Evolutionary conservation across 306 rosid genomes (phyloP).

Genomic region (Lotus japonicus): DNA sequence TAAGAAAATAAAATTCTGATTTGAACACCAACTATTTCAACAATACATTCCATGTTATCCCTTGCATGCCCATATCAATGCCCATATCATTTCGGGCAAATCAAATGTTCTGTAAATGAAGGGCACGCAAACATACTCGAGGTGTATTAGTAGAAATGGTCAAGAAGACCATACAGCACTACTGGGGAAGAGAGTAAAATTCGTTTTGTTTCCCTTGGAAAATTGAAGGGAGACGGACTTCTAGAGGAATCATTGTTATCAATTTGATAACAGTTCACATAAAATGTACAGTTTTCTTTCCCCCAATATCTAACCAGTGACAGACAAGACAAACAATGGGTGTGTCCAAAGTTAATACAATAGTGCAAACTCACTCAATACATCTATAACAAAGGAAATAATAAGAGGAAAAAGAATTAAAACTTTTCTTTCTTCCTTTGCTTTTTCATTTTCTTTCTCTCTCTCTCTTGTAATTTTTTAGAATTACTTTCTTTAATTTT

Average conservation of each 20-base stretch:
- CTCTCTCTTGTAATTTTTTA: not conserved
- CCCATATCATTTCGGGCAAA: too few species aligned
- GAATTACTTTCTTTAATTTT: too few species aligned
- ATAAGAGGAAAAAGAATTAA: conserved; percentile 46
- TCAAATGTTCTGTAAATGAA: too few species aligned
- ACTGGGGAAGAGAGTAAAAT: not conserved
- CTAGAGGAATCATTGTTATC: conserved; percentile 26
- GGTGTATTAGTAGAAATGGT: too few species aligned
- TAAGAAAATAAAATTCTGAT: conserved; percentile 6
- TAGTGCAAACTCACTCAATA: conserved; percentile 42
- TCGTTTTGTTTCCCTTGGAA: conserved; percentile 19
- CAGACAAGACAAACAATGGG: conserved; percentile 36
- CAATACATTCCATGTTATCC: too few species aligned
- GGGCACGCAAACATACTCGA: too few species aligned
- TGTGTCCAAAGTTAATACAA: conserved; percentile 39
- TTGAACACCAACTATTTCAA: not conserved
- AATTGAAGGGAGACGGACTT: conserved; percentile 17
- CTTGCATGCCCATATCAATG: too few species aligned
- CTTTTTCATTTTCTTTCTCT: conserved; percentile 14
- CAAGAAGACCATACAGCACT: not conserved
- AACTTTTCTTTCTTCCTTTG: conserved; percentile 40
- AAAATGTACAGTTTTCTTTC: conserved; percentile 46
- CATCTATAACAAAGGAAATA: conserved; percentile 39
- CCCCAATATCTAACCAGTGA: conserved; percentile 33
- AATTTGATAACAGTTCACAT: conserved; percentile 30